phyloP scores from a whole-genome alignment of 805 yeast species.

The Lipomyces orientalis region DNA sequence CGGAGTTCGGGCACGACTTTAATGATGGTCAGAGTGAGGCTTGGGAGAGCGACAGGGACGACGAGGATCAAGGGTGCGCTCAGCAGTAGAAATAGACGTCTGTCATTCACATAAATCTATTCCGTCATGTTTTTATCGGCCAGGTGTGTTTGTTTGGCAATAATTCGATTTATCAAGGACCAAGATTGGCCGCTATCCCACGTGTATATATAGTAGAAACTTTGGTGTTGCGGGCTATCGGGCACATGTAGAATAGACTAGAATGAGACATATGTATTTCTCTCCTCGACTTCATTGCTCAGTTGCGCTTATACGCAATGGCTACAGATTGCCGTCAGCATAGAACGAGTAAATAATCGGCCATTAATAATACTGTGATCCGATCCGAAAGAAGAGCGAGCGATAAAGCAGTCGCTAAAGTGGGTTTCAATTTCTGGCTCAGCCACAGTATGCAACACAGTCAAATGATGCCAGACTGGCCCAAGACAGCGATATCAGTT shows the following conservation, averaged over 20 bases:
- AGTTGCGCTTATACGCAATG: background rate
- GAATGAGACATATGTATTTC: background rate
- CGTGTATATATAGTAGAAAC: background rate
- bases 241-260: background rate
- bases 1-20: constrained; percentile 26
- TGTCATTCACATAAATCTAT: background rate
- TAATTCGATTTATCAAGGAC: no score
- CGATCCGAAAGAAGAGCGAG: background rate
- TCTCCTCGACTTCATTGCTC: background rate
- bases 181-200: background rate
- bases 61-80: constrained; percentile 19
- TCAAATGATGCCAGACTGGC: background rate
- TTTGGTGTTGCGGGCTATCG: background rate
- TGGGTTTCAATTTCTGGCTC: background rate
- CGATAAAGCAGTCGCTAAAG: background rate
- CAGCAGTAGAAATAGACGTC: constrained; percentile 16
- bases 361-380: no score
- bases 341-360: background rate
- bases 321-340: background rate
- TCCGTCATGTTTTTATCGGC: background rate
- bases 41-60: constrained; percentile 39
- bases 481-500: background rate
- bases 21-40: constrained; percentile 9
- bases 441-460: background rate
- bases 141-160: background rate